phyloP scores from a whole-genome alignment of 306 rosid genomes.

The Lupinus albus region DNA sequence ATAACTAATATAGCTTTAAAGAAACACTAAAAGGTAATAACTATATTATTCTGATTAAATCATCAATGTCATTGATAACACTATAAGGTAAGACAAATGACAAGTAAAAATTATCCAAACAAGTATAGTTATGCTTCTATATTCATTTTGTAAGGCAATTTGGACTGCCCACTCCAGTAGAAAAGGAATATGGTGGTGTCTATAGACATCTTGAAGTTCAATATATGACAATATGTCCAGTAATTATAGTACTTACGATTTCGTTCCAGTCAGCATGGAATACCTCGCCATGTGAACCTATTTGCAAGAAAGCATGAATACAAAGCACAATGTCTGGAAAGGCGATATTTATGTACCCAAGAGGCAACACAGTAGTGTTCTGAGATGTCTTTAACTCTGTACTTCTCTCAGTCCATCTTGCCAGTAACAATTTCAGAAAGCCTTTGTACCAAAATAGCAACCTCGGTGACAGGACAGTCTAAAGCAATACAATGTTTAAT shows the following conservation, averaged over 20 bases:
- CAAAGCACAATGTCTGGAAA: conserved; percentile 89
- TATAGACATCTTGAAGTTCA: conserved; percentile 17
- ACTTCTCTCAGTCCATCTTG: conserved; percentile 88
- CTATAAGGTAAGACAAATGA: not conserved
- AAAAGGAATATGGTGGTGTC: not conserved
- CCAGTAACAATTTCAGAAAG: conserved; percentile 90
- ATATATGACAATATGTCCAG: conserved; percentile 30
- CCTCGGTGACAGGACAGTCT: conserved; percentile 77
- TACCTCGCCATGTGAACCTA: conserved; percentile 99
- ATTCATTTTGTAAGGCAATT: not conserved
- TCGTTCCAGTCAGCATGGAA: conserved; percentile 98
- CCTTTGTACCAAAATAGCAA: conserved; percentile 75
- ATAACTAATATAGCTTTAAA: too few relatives aligned
- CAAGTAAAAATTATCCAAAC: conserved; percentile 6
- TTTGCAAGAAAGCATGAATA: conserved; percentile 39
- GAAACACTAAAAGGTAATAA: too few relatives aligned
- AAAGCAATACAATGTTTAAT: conserved; percentile 82
- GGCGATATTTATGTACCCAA: conserved; percentile 88
- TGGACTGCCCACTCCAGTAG: conserved; percentile 1
- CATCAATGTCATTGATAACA: not conserved
- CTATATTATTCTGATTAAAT: not conserved
- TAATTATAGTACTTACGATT: conserved; percentile 67
- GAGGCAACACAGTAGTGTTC: conserved; percentile 78
- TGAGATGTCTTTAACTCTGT: conserved; percentile 76
- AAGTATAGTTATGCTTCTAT: conserved; percentile 14